phyloP scores from a whole-genome alignment of 192 early-diverging fungal species.

The Gaertneriomyces semiglobifer region DNA sequence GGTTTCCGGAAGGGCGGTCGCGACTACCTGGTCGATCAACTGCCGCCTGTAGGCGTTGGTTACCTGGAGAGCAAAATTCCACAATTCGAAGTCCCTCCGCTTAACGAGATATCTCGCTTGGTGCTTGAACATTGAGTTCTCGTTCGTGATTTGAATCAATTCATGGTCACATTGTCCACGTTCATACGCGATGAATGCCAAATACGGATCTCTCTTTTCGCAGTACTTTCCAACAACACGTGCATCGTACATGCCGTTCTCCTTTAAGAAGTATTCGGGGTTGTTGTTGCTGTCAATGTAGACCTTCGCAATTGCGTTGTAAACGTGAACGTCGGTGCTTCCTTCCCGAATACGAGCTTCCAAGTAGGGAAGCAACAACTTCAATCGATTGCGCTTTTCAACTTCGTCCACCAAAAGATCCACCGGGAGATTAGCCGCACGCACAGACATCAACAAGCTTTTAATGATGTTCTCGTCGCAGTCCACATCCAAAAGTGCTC shows the following conservation, averaged over 20 bases:
- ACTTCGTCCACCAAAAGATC: constrained; percentile 83
- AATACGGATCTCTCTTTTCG: constrained; percentile 95
- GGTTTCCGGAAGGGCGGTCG: constrained; percentile 88
- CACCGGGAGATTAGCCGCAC: constrained; percentile 72
- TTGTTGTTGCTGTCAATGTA: constrained; percentile 99
- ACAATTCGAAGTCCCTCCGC: constrained; percentile 78
- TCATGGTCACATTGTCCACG: constrained; percentile 93
- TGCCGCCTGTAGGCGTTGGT: constrained; percentile 80
- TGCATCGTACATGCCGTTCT: constrained; percentile 81
- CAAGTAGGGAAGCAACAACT: constrained; percentile 92
- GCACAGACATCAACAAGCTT: constrained; percentile 80
- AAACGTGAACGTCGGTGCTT: constrained; percentile 82
- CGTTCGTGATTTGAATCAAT: constrained; percentile 92
- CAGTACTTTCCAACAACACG: constrained; percentile 95
- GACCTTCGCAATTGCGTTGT: constrained; percentile 98
- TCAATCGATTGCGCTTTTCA: constrained; percentile 95
- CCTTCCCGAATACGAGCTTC: constrained; percentile 86
- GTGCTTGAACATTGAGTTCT: constrained; percentile 99
- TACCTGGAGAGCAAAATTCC: constrained; percentile 76
- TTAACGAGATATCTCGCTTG: constrained; percentile 95
- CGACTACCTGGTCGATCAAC: constrained; percentile 92
- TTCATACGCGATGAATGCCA: constrained; percentile 93
- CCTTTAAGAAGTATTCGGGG: constrained; percentile 90
- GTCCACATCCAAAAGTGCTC: constrained; percentile 96
- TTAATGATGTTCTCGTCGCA: constrained; percentile 94